Evolutionary conservation across 1,284 basidiomycete species (phyloP).

Genomic region (Papiliotrema nemorosa): DNA sequence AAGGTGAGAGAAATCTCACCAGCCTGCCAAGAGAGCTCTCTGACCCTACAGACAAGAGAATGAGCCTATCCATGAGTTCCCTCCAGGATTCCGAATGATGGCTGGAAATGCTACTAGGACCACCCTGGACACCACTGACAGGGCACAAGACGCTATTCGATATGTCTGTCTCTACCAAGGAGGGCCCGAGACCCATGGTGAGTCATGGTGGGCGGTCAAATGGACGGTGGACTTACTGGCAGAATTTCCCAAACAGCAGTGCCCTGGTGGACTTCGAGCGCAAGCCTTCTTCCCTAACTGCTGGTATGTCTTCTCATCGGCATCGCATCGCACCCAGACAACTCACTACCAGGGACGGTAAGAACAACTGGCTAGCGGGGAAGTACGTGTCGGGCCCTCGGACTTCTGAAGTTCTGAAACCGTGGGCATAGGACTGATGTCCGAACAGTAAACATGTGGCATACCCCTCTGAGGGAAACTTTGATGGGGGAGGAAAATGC

Average conservation of each 20-base stretch:
- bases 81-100: constrained; percentile 26
- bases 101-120: constrained; percentile 19
- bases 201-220: background rate
- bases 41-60: background rate
- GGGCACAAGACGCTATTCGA: constrained; percentile 14
- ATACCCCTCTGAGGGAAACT: constrained; percentile 14
- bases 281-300: constrained; percentile 28
- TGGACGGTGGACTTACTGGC: background rate
- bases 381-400: constrained; percentile 6
- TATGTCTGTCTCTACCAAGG: constrained; percentile 18
- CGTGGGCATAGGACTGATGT: background rate
- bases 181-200: background rate
- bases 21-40: background rate
- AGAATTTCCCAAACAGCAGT: constrained; percentile 23
- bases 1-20: background rate
- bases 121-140: constrained; percentile 12
- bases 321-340: background rate
- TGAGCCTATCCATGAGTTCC: constrained; percentile 25
- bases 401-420: background rate
- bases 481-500: constrained; percentile 21
- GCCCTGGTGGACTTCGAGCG: constrained; percentile 23
- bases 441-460: constrained; percentile 18
- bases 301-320: constrained; percentile 17
- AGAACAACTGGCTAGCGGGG: constrained; percentile 24
- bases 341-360: constrained; percentile 19